Base-by-base conservation (phyloP, 1,284 basidiomycete genomes). In the Vanrija humicola region DNA sequence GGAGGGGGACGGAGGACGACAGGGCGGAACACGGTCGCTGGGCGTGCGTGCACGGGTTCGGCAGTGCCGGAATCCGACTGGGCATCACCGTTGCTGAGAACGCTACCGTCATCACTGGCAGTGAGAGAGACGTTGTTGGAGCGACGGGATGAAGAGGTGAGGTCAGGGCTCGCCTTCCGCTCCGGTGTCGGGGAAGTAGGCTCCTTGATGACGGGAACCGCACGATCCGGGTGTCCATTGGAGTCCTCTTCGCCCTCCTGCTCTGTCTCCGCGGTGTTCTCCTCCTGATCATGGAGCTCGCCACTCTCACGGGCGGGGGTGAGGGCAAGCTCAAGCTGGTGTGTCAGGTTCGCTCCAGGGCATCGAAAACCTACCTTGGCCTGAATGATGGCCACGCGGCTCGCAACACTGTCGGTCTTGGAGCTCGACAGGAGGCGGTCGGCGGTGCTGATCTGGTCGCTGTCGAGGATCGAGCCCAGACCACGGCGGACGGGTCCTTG, bases 321-420 rank as follows among this genome's bases (percentile, higher is more conserved):
- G 7, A 66, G 56, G 6, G 64, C 64, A 25, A 64, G 38, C 44
- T 66, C 64, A 16, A 66, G 63, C 64, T 64, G 47, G 6, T 2
- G 39, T 23, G n/a, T 55, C 38, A 50, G 18, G 6, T 8, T 0
- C 2, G 3, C 10, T 16, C n/a, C 0, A 9, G 3, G 5, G 7
- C 5, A 9, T 5, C 12, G 2, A 2, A 8, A 14, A 39, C 63
- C 52, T 40, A 67, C 65, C 64, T 68, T 70, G 18, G 62, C 61
- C 52, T 68, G 66, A 40, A 70, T 70, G 18, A 47, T 49, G 3
- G 62, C 62, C 21, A 70, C 64, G 28, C 66, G 58, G 50, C 58
- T 48, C 7, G 64, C 62, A 23, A 70, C 66, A 38, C 55, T 61
- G 50, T 66, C 66, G 25, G 48, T 56, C 54, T 57, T 57, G 49